These are phyloP conservation scores for Davidsoniella virescens DNA, from an alignment of 2,329 filamentous ascomycete genomes.

Conservation along the genomic window DNA sequence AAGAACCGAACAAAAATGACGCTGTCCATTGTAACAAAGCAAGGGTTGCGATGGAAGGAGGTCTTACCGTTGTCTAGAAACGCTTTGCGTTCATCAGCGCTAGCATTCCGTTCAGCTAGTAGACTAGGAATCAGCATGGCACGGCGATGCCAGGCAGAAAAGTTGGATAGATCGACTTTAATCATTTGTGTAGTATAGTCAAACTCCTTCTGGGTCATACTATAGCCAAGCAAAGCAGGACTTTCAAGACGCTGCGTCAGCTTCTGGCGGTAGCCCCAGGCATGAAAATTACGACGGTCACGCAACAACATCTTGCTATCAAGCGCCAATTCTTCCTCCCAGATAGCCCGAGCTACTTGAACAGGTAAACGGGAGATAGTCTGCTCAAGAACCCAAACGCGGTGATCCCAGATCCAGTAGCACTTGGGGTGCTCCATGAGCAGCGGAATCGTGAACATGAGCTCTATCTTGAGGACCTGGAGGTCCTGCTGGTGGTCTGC, in stretches of 20 bases:
- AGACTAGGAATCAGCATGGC: slow-evolving; percentile 67
- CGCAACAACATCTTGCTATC: slow-evolving; percentile 75
- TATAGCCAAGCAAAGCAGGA: slow-evolving; percentile 31
- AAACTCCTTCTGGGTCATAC: slow-evolving; percentile 67
- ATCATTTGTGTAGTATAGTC: slow-evolving; percentile 87
- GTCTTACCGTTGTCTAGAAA: slow-evolving; percentile 55
- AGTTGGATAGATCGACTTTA: slow-evolving; percentile 71
- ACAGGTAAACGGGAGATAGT: slow-evolving; percentile 47
- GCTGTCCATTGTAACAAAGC: background rate
- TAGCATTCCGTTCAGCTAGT: slow-evolving; percentile 52
- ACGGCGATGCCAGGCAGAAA: slow-evolving; percentile 90
- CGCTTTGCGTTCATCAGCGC: slow-evolving; percentile 41
- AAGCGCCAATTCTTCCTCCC: slow-evolving; percentile 69
- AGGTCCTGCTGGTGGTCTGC: slow-evolving; percentile 17
- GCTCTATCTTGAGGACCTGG: slow-evolving; percentile 51
- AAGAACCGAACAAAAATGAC: background rate
- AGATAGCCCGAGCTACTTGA: slow-evolving; percentile 45
- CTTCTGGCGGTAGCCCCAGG: slow-evolving; percentile 77
- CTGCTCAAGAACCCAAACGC: slow-evolving; percentile 66
- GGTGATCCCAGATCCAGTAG: slow-evolving; percentile 99
- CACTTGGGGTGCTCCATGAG: slow-evolving; percentile 83
- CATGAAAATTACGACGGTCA: slow-evolving; percentile 88
- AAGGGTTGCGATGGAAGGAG: background rate
- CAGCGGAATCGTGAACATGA: slow-evolving; percentile 69
- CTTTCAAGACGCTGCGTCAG: slow-evolving; percentile 64